Evolutionary conservation across 768 basidiomycete species (phyloP).

Genomic region (Tylopilus vinaceipallidus): DNA sequence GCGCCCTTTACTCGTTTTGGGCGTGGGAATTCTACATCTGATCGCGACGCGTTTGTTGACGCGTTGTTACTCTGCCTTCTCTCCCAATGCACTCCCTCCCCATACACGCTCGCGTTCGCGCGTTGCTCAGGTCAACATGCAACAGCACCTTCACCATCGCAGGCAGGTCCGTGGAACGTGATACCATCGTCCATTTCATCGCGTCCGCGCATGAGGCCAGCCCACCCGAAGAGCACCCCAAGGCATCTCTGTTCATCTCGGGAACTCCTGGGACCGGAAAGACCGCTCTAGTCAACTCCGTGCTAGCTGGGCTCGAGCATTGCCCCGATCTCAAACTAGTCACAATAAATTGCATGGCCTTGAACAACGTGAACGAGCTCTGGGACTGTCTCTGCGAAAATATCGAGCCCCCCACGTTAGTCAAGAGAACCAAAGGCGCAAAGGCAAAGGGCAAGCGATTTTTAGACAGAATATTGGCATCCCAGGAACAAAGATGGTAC

Average conservation of each 20-base stretch:
- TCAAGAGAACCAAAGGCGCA: slow-evolving; percentile 37
- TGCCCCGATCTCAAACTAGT: slow-evolving; percentile 44
- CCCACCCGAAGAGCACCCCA: slow-evolving; percentile 9
- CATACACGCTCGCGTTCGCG: slow-evolving; percentile 62
- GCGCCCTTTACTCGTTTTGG: background rate
- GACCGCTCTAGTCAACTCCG: slow-evolving; percentile 75
- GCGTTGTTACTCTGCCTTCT: slow-evolving; percentile 40
- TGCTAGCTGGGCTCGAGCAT: slow-evolving; percentile 47
- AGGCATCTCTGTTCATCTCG: slow-evolving; percentile 77
- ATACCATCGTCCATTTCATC: slow-evolving; percentile 57
- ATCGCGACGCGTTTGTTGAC: slow-evolving; percentile 28
- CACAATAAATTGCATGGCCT: slow-evolving; percentile 78
- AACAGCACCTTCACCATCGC: slow-evolving; percentile 54
- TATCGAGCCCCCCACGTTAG: slow-evolving; percentile 36
- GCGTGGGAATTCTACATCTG: slow-evolving; percentile 17
- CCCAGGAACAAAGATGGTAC: slow-evolving; percentile 54
- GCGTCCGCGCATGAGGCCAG: slow-evolving; percentile 44
- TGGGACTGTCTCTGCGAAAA: slow-evolving; percentile 70
- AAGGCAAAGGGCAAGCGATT: slow-evolving; percentile 47
- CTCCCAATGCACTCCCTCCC: slow-evolving; percentile 43
- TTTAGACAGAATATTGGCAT: slow-evolving; percentile 44
- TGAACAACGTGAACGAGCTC: slow-evolving; percentile 62
- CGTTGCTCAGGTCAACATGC: slow-evolving; percentile 69
- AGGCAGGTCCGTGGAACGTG: slow-evolving; percentile 67
- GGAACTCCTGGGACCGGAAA: slow-evolving; percentile 94